Evolutionary conservation across 225 moss, liverwort and hornwort genomes (phyloP).

Genomic region (Marchantia paleacea): DNA sequence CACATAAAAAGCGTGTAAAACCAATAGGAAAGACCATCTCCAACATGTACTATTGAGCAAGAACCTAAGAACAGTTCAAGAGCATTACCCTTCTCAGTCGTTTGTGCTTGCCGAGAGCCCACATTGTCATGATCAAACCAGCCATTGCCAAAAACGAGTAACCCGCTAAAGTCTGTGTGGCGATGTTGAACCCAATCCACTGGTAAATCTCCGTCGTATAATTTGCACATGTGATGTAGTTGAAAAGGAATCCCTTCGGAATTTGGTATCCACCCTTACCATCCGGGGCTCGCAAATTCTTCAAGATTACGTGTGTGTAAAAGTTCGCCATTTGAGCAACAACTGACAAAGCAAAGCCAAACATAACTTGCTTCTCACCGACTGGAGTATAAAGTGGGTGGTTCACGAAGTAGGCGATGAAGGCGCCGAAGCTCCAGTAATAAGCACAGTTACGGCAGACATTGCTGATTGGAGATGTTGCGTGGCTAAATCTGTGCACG

Average conservation of each 20-base stretch:
- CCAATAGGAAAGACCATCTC: not conserved
- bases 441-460: constrained; percentile 78
- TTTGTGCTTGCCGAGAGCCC: constrained; percentile 85
- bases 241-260: constrained; percentile 73
- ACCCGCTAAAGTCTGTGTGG: constrained; percentile 73
- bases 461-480: constrained; percentile 63
- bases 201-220: constrained; percentile 79
- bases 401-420: constrained; percentile 81
- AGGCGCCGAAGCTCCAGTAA: constrained; percentile 72
- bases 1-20: not conserved
- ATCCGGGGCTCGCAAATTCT: constrained; percentile 47
- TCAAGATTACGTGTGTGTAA: constrained; percentile 72
- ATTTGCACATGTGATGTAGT: constrained; percentile 75
- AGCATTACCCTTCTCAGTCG: constrained; percentile 58
- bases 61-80: not conserved
- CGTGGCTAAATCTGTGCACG: constrained; percentile 71
- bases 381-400: constrained; percentile 76
- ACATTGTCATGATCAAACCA: constrained; percentile 76
- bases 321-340: constrained; percentile 66
- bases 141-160: constrained; percentile 60
- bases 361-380: constrained; percentile 54
- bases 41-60: not conserved
- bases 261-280: constrained; percentile 68
- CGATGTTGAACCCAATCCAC: constrained; percentile 90
- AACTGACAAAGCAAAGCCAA: constrained; percentile 53